phyloP scores from a whole-genome alignment of 306 rosid species.

The Astragalus glycyphyllos region DNA sequence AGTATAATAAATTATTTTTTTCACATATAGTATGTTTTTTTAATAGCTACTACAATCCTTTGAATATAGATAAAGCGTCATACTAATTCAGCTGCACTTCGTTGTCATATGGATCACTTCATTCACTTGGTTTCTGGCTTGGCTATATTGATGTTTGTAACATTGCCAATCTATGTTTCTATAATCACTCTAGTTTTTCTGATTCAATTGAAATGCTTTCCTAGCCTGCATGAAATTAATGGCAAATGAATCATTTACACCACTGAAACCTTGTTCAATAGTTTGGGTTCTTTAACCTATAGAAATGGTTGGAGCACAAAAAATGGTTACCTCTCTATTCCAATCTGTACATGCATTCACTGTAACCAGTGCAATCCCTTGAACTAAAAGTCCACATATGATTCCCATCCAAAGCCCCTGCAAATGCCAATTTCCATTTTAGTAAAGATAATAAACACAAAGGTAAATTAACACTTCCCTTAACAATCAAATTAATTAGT shows the following conservation, averaged over 20 bases:
- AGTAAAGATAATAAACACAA: background rate
- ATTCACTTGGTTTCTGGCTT: background rate
- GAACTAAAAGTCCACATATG: conserved; percentile 65
- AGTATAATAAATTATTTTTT: too few species aligned
- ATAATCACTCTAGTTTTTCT: conserved; percentile 24
- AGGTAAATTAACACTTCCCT: background rate
- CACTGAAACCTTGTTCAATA: background rate
- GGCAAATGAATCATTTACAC: conserved; percentile 1
- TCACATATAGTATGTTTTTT: too few species aligned
- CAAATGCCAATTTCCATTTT: background rate
- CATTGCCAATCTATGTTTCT: conserved; percentile 27
- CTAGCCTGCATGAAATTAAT: conserved; percentile 52
- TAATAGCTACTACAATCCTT: too few species aligned
- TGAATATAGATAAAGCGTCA: too few species aligned
- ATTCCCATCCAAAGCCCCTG: conserved; percentile 77
- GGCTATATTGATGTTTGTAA: conserved; percentile 9
- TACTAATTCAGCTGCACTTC: too few species aligned
- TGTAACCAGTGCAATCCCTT: conserved; percentile 49
- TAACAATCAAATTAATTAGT: conserved; percentile 6
- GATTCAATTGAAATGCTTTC: conserved; percentile 44
- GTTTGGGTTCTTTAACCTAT: background rate
- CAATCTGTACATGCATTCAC: conserved; percentile 54
- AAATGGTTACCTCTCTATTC: conserved; percentile 50
- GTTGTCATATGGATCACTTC: background rate
- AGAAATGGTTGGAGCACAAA: conserved; percentile 2